Percentiles rank a stretch among this genome's conserved stretches.
Conservation (phyloP, 106 monocot species). For the Phalaenopsis aphrodite region DNA sequence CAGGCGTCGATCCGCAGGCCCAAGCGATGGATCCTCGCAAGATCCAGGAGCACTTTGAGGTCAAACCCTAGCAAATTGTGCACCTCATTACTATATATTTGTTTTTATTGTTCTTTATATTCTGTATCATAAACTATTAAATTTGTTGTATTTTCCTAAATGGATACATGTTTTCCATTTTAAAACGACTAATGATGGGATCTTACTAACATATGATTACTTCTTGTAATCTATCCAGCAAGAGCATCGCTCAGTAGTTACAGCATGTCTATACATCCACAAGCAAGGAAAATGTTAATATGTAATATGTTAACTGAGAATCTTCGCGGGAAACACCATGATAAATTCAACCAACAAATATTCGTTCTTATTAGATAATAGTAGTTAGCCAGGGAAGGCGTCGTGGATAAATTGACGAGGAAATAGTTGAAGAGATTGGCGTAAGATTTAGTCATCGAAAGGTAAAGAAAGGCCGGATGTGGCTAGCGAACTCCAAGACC, state of each 20-base stretch:
- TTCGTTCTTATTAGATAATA: too few species aligned
- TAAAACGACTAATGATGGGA: background rate
- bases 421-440: too few species aligned
- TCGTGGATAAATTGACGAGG: too few species aligned
- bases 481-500: too few species aligned
- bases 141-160: background rate
- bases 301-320: background rate
- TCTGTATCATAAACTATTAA: background rate
- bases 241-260: background rate
- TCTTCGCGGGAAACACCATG: background rate
- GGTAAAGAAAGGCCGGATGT: too few species aligned
- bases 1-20: conserved; percentile 20
- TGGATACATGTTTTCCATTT: background rate
- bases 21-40: conserved; percentile 22
- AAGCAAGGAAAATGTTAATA: background rate
- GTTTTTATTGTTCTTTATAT: background rate
- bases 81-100: background rate
- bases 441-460: too few species aligned
- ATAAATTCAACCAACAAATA: background rate
- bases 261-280: background rate
- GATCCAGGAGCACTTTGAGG: conserved; percentile 31
- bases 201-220: background rate
- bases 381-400: too few species aligned
- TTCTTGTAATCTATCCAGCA: background rate
- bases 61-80: background rate